These are phyloP conservation scores for Ananas comosus DNA, from an alignment of 176 grass and related monocot genomes.

Conservation along the genomic window DNA sequence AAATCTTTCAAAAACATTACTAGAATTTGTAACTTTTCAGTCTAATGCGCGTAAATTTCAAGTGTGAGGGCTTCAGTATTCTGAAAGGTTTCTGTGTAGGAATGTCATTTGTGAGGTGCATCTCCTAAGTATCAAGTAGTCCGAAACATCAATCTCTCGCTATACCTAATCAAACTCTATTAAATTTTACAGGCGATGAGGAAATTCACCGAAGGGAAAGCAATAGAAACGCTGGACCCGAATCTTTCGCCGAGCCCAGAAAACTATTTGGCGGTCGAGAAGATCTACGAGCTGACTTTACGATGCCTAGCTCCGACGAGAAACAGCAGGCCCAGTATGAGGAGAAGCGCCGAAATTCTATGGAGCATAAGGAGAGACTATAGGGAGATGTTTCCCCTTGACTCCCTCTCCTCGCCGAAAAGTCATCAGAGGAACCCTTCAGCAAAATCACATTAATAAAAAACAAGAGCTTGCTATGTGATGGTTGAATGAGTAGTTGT, in stretches of 20 bases:
- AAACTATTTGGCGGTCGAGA: slow-evolving; percentile 41
- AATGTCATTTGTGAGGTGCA: no score
- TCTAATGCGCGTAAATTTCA: no score
- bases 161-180: slow-evolving; percentile 2
- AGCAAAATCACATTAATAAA: neutral
- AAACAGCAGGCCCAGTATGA: slow-evolving; percentile 54
- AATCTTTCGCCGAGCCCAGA: slow-evolving; percentile 37
- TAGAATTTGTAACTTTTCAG: no score
- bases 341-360: slow-evolving; percentile 54
- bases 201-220: slow-evolving; percentile 52
- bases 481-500: no score
- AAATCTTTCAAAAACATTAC: no score
- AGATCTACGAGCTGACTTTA: slow-evolving; percentile 50
- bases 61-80: no score
- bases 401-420: neutral
- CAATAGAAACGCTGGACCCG: slow-evolving; percentile 49
- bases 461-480: neutral
- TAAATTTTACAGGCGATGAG: slow-evolving; percentile 46
- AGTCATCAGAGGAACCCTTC: neutral
- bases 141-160: no score
- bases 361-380: slow-evolving; percentile 80
- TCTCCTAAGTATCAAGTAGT: no score
- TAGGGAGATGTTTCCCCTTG: slow-evolving; percentile 27
- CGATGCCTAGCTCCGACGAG: slow-evolving; percentile 54
- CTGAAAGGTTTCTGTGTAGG: no score